A percentile compares a stretch with the other conserved stretches of the same genome.
These are phyloP conservation scores for Lentinula guzmanii DNA, from an alignment of 768 basidiomycete genomes.

Conservation along the genomic window DNA sequence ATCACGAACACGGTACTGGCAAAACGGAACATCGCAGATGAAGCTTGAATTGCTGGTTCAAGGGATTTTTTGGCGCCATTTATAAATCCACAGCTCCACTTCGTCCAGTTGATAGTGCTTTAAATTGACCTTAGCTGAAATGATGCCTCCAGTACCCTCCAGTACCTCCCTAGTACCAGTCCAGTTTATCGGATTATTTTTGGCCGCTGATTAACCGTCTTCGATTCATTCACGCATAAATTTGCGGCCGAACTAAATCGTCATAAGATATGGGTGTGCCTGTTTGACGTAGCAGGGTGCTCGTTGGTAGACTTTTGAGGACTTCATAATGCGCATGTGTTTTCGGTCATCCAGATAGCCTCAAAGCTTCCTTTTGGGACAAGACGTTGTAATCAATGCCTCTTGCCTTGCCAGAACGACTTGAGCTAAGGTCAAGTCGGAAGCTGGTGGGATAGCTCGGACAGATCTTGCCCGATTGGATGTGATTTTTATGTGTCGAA, in stretches of 20 bases:
- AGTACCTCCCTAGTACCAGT: not conserved
- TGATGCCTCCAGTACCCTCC: not conserved
- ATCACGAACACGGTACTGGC: not conserved
- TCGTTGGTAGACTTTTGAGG: not conserved
- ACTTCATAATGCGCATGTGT: not conserved
- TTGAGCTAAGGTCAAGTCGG: constrained; percentile 4
- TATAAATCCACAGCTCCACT: not conserved
- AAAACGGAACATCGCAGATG: not conserved
- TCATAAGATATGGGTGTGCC: not conserved
- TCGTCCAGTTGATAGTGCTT: not conserved
- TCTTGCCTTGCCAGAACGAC: too few species aligned
- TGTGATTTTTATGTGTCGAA: constrained; percentile 24
- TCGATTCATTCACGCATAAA: not conserved
- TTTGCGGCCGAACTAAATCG: not conserved
- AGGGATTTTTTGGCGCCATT: not conserved
- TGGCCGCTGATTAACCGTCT: not conserved
- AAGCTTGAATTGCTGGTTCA: not conserved
- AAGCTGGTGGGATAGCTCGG: constrained; percentile 20
- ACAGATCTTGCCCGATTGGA: constrained; percentile 28
- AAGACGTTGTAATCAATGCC: too few species aligned
- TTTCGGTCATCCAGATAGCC: not conserved
- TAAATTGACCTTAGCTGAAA: not conserved
- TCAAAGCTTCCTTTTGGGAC: too few species aligned
- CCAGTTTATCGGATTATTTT: not conserved
- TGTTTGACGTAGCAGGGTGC: not conserved